These are phyloP conservation scores for Geotrichum histeridarum DNA, from an alignment of 1,139 yeast species.

Conservation along the genomic window DNA sequence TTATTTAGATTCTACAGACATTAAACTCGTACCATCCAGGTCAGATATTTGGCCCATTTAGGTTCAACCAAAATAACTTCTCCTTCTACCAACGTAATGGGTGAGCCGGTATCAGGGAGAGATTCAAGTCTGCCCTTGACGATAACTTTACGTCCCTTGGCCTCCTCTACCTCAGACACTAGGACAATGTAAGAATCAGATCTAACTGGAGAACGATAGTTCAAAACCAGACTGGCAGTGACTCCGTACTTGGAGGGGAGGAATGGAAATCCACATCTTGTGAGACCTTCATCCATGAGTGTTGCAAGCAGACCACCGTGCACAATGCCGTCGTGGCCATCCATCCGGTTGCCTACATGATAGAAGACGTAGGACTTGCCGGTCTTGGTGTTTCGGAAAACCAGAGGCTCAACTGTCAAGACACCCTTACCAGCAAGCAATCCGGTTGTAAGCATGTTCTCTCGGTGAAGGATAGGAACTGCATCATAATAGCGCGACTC, in stretches of 20 bases:
- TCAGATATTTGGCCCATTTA: constrained; percentile 30
- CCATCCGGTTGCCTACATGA: constrained; percentile 61
- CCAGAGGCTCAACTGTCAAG: constrained; percentile 31
- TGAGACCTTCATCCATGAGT: constrained; percentile 33
- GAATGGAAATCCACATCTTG: constrained; percentile 19
- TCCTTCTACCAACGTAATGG: constrained; percentile 25
- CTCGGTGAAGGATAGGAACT: constrained; percentile 28
- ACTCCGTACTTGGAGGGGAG: constrained; percentile 19
- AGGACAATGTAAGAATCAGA: constrained; percentile 15
- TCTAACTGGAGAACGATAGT: constrained; percentile 14
- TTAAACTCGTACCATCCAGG: constrained; percentile 25
- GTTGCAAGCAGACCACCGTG: constrained; percentile 92
- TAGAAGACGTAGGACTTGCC: constrained; percentile 15
- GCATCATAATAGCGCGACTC: constrained; percentile 28
- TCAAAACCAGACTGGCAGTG: constrained; percentile 16
- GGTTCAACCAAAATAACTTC: constrained; percentile 30
- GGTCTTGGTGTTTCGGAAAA: constrained; percentile 23
- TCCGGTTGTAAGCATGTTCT: constrained; percentile 29
- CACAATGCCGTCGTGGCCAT: constrained; percentile 82
- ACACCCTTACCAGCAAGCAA: constrained; percentile 28
- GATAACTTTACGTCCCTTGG: constrained; percentile 17
- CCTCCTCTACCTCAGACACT: constrained; percentile 1
- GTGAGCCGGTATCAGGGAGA: constrained; percentile 8
- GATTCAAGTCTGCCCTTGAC: constrained; percentile 11
- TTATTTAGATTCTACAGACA: too few species aligned